A percentile compares a stretch with the other conserved stretches of the same genome.
phyloP scores from a whole-genome alignment of 495 filamentous ascomycete species.

The Opeltia flavorubescens region DNA sequence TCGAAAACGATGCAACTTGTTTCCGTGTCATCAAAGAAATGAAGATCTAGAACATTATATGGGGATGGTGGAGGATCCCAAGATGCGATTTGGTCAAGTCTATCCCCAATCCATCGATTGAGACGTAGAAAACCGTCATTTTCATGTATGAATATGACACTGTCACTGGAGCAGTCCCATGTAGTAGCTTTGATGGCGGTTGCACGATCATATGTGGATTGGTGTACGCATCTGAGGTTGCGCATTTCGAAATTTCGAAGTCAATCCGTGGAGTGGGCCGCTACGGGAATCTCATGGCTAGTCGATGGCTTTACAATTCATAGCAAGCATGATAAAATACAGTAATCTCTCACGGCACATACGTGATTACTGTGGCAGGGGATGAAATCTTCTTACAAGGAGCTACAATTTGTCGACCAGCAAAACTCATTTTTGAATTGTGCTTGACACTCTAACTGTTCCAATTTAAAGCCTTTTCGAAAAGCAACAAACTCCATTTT shows the following conservation, averaged over 20 bases:
- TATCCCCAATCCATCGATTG: conserved; percentile 33
- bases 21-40: conserved; percentile 68
- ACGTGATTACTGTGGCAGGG: no score
- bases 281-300: neutral
- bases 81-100: conserved; percentile 48
- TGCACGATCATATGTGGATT: conserved; percentile 39
- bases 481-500: no score
- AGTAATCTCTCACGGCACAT: no score
- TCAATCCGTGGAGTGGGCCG: neutral
- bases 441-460: no score
- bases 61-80: conserved; percentile 68
- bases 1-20: conserved; percentile 73
- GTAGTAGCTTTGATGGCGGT: conserved; percentile 45
- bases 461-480: no score
- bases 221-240: conserved; percentile 62
- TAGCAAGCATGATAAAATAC: neutral
- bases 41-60: conserved; percentile 62
- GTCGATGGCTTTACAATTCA: no score
- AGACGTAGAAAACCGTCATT: conserved; percentile 51
- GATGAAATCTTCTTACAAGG: no score
- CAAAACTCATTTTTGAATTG: no score
- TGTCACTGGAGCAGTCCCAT: conserved; percentile 63
- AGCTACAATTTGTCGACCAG: no score
- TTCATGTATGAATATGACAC: conserved; percentile 51
- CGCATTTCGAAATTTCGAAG: conserved; percentile 41